Evolutionary conservation across 2,329 filamentous ascomycete species (phyloP).

Genomic region (Nothophoma quercina): DNA sequence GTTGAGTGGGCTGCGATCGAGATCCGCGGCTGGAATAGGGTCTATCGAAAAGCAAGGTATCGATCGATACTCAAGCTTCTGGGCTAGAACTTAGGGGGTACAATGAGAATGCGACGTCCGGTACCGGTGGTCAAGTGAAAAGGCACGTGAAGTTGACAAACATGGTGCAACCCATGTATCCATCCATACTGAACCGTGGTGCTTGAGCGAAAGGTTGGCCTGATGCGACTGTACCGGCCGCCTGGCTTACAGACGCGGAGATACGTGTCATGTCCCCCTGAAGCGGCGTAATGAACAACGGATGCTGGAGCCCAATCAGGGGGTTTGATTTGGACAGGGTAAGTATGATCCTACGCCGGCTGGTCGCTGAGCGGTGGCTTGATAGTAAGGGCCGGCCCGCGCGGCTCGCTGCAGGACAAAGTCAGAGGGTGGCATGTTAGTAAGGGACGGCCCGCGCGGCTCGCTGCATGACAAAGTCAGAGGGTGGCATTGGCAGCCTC

Average conservation of each 20-base stretch:
- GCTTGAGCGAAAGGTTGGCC: no score
- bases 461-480: neutral
- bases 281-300: neutral
- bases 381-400: neutral
- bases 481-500: neutral
- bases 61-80: no score
- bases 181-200: no score
- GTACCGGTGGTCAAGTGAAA: neutral
- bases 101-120: no score
- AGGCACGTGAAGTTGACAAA: neutral
- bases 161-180: neutral
- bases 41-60: no score
- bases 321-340: neutral
- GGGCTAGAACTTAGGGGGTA: no score
- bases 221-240: no score
- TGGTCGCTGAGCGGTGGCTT: neutral
- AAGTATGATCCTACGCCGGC: no score
- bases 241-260: neutral
- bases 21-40: no score
- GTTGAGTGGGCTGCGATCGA: neutral
- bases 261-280: neutral
- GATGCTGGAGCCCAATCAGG: neutral
- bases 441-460: constrained; percentile 1
- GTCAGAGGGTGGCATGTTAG: neutral
- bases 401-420: neutral